Conservation (phyloP, 352 stramenopile genomes). For the Pythium inflatum region DNA sequence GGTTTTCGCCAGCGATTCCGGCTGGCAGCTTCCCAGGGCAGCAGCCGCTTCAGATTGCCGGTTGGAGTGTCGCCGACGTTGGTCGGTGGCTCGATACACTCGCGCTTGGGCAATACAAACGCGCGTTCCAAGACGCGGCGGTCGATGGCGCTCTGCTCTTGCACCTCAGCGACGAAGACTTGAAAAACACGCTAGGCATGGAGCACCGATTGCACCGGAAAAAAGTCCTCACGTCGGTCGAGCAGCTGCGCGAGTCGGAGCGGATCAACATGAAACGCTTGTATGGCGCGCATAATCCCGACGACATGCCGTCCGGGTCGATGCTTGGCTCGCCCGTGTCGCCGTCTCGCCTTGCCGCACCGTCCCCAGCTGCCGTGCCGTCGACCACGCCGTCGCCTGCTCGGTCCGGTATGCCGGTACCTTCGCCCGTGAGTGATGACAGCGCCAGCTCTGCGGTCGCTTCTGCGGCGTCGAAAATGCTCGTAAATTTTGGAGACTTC, state of each 20-base stretch:
- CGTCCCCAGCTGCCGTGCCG: no score
- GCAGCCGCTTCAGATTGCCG: conserved; percentile 68
- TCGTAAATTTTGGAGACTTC: conserved; percentile 77
- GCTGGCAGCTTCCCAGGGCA: conserved; percentile 50
- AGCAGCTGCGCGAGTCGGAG: conserved; percentile 66
- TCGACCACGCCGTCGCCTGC: conserved; percentile 5
- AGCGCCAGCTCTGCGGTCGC: no score
- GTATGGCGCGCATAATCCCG: conserved; percentile 40
- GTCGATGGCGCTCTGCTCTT: conserved; percentile 94
- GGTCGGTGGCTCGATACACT: conserved; percentile 91
- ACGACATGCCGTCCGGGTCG: conserved; percentile 28
- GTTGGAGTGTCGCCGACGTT: conserved; percentile 93
- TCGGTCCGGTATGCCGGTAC: no score
- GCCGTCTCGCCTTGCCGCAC: neutral
- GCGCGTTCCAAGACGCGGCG: conserved; percentile 86
- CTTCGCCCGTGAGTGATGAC: neutral
- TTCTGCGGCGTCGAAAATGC: conserved; percentile 32
- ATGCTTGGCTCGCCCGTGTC: conserved; percentile 8
- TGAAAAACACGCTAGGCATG: conserved; percentile 90
- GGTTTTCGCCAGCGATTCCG: conserved; percentile 86
- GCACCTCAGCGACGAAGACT: conserved; percentile 91
- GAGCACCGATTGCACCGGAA: conserved; percentile 92
- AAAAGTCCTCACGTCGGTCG: conserved; percentile 84
- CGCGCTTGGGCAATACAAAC: conserved; percentile 91
- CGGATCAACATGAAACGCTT: conserved; percentile 59